Evolutionary conservation across 2,329 filamentous ascomycete species (phyloP), one percentile per base, ranked within the genome.

Genomic region (Xylariomycetidae sp.): DNA sequence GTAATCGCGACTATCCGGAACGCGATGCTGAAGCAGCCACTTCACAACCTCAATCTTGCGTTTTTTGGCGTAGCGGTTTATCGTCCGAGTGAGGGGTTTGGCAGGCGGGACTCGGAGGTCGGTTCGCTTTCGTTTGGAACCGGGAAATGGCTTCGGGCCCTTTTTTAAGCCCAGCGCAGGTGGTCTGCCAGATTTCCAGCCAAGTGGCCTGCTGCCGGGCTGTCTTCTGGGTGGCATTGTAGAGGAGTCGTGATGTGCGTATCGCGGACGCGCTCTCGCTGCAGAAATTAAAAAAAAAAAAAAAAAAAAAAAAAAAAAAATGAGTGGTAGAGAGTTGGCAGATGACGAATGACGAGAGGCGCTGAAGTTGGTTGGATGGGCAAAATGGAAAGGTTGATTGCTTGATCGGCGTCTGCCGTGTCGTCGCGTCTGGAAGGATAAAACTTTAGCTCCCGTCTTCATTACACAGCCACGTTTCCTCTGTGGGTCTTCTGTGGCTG

Each of bases 121-220:
- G 30, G 29, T 39, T 44, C 29, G 27, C 29, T 35, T 48, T 27
- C 34, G 40, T 28, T 34, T 32, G 10, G 32, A 38, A 10, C 29
- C 22, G 19, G 33, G 25, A 28, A 39, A 40, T 10, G 30, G 20
- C 17, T 33, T 36, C 22, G 37, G 33, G 9, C 32, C 37, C 12
- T 23, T 14, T 14, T 34, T 36, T n/a, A 25, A 18, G 14, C 35
- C 31, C 16, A 22, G 31, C 30, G 22, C 38, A 17, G 18, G 25
- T 18, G 16, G n/a, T n/a, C n/a, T 19, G 12, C 9, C 6, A 4
- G 8, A 8, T 27, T 23, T 15, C 12, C 11, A n/a, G 16, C 28
- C 14, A 5, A 30, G 15, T 27, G 6, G 27, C 25, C 23, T 34
- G 16, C 11, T 31, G 25, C 35, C 31, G 18, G 18, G 20, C 27